phyloP scores from a whole-genome alignment of 75 land plant species.

The Selaginella moellendorffii region DNA sequence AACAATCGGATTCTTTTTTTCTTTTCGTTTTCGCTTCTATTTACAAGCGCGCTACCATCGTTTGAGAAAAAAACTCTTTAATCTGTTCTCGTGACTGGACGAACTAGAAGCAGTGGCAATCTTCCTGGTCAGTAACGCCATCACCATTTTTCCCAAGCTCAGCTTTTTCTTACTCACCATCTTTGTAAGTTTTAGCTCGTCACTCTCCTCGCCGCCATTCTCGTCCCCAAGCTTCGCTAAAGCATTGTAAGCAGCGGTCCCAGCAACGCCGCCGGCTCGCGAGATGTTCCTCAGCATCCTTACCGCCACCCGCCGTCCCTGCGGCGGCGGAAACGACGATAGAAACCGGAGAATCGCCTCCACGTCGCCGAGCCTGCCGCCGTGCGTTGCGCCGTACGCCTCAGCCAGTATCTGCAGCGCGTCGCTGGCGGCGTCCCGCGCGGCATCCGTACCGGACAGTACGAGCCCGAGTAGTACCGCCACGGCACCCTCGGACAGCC shows the following conservation, averaged over 20 bases:
- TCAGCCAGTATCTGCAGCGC: not conserved
- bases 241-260: not conserved
- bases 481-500: constrained; percentile 24
- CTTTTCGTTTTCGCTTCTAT: no score
- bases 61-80: not conserved
- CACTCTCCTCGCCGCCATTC: not conserved
- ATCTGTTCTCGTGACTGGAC: no score
- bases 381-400: not conserved
- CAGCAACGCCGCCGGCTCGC: not conserved
- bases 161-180: not conserved
- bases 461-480: constrained; percentile 34
- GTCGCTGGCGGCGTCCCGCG: not conserved
- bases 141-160: not conserved
- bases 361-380: not conserved
- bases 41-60: no score
- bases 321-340: not conserved
- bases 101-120: no score
- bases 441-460: constrained; percentile 40
- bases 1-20: no score
- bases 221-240: not conserved
- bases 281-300: constrained; percentile 1
- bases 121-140: not conserved
- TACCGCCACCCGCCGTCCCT: not conserved
- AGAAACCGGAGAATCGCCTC: constrained; percentile 1
- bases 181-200: not conserved